phyloP scores from a whole-genome alignment of 2,329 filamentous ascomycete species.

The Paecilomyces formosus region DNA sequence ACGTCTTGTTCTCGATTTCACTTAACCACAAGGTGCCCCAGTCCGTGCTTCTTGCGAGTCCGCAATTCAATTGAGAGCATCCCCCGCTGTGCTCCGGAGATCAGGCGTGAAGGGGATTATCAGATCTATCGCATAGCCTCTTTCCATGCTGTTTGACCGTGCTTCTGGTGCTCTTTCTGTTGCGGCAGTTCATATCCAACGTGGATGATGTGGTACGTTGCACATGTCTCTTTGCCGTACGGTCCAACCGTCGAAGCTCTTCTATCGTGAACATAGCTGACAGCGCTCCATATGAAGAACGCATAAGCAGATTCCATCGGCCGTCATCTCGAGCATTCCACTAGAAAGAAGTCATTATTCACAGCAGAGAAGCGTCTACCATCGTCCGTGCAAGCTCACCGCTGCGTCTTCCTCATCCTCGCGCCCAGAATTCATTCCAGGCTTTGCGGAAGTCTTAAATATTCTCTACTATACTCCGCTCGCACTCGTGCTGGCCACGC shows the following conservation, averaged over 20 bases:
- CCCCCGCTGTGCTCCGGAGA: neutral
- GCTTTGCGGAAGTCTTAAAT: neutral
- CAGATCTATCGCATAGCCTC: neutral
- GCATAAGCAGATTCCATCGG: neutral
- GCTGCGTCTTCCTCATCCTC: neutral
- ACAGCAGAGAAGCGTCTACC: neutral
- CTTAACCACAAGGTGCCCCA: neutral
- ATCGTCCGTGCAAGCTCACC: neutral
- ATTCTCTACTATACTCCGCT: neutral
- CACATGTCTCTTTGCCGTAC: neutral
- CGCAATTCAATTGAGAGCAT: neutral
- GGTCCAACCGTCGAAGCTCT: neutral
- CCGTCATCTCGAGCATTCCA: neutral
- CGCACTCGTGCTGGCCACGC: neutral
- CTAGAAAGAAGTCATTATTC: neutral
- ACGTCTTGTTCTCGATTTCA: neutral
- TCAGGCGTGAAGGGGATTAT: neutral
- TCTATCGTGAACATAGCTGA: neutral
- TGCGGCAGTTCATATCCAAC: neutral
- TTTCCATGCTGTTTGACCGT: neutral
- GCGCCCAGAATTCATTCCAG: neutral
- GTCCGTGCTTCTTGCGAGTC: neutral
- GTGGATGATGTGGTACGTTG: neutral
- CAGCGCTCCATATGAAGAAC: neutral
- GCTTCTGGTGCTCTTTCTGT: neutral